These are phyloP conservation scores for Nigrospora osmanthi DNA, from an alignment of 2,329 filamentous ascomycete genomes.

Conservation along the genomic window DNA sequence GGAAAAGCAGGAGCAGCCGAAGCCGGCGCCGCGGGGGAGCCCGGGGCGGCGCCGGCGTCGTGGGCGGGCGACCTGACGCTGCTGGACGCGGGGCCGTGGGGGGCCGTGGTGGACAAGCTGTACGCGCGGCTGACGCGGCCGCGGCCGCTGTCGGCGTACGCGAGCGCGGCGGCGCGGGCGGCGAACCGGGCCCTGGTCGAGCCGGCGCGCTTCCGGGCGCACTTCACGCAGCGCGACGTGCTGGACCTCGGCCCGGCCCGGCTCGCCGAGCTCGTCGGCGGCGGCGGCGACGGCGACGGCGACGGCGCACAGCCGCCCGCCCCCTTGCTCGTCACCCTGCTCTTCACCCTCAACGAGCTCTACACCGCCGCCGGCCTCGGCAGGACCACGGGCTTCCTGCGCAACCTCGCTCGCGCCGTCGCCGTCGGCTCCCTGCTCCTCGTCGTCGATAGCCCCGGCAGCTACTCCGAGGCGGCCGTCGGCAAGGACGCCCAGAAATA, in stretches of 20 bases:
- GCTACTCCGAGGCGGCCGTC: constrained; percentile 76
- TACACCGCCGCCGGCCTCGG: constrained; percentile 69
- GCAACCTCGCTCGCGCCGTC: constrained; percentile 54
- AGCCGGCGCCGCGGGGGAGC: not conserved
- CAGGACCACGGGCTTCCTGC: constrained; percentile 69
- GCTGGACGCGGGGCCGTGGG: constrained; percentile 82
- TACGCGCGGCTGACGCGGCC: constrained; percentile 45
- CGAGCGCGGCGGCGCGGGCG: constrained; percentile 36
- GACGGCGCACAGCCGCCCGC: not conserved
- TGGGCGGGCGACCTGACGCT: constrained; percentile 42
- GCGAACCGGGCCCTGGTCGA: constrained; percentile 36
- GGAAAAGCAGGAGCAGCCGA: too few species aligned
- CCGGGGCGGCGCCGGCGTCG: not conserved
- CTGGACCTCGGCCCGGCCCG: constrained; percentile 26
- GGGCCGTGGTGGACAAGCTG: constrained; percentile 50
- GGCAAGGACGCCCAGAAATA: constrained; percentile 57
- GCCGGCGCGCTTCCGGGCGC: constrained; percentile 26
- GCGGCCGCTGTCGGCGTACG: constrained; percentile 42
- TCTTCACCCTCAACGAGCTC: constrained; percentile 95
- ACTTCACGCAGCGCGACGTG: constrained; percentile 40
- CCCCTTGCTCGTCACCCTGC: constrained; percentile 62
- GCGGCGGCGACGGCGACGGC: not conserved
- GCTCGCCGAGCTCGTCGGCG: not conserved
- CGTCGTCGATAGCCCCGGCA: constrained; percentile 88
- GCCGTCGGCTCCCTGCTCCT: constrained; percentile 60